These are phyloP conservation scores for Xerocomellus intermedius DNA, from an alignment of 768 basidiomycete genomes.

Conservation along the genomic window DNA sequence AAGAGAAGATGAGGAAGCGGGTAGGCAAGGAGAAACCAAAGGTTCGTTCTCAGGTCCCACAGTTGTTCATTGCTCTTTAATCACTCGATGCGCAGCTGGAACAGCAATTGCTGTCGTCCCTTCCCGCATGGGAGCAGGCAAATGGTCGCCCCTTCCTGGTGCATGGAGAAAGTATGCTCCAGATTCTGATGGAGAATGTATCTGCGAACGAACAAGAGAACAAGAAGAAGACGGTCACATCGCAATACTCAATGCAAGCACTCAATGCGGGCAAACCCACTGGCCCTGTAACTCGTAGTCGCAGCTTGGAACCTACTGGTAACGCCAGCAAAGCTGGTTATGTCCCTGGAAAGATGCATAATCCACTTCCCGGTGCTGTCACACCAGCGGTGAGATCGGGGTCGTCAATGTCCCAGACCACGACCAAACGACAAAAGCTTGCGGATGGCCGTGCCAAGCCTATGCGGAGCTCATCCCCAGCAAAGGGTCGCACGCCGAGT, in stretches of 20 bases:
- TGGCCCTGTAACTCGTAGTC: constrained; percentile 25
- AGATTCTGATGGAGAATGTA: constrained; percentile 69
- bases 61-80: neutral
- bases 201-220: constrained; percentile 82
- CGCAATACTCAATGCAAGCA: constrained; percentile 33
- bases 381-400: constrained; percentile 63
- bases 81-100: constrained; percentile 69
- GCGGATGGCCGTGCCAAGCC: constrained; percentile 37
- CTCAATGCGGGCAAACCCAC: constrained; percentile 21
- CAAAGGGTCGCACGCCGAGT: constrained; percentile 30
- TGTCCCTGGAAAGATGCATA: constrained; percentile 31
- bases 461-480: constrained; percentile 24
- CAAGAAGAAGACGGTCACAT: constrained; percentile 48
- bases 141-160: constrained; percentile 77
- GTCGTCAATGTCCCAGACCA: constrained; percentile 40
- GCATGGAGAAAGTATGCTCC: constrained; percentile 78
- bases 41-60: constrained; percentile 40
- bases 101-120: constrained; percentile 72
- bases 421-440: constrained; percentile 63
- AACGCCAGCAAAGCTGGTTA: constrained; percentile 22
- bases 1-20: constrained; percentile 97
- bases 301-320: constrained; percentile 25
- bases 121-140: constrained; percentile 86
- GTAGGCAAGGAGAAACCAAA: constrained; percentile 91
- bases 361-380: constrained; percentile 36